Base-by-base conservation (phyloP, 306 rosid genomes). In the Arachis stenosperma region DNA sequence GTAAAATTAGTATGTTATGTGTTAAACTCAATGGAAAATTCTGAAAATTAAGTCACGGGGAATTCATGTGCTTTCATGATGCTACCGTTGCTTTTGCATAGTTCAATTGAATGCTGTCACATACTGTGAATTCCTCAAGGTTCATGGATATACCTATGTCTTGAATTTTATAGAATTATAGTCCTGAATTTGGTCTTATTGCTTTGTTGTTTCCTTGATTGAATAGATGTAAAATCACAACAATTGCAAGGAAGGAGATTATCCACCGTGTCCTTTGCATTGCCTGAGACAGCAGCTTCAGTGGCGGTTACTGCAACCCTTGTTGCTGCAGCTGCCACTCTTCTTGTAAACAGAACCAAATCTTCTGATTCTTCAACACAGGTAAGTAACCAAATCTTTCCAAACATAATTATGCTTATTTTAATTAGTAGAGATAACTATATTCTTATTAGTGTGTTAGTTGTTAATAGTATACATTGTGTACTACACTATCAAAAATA, bases 231-330 rank as follows among this genome's bases (percentile, higher is more conserved):
- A 51, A 89, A 88, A 77, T 74, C 82, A 37, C 71, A 81, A 37
- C 86, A 77, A 61, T 78, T 81, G 69, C 90, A 79, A 64, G 82
- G 88, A 78, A 91, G 90, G 77, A 86, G 85, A 76, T 33, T 56
- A 78, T 67, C 82, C 59, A 56, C 75, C 2, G 73, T 70, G 63
- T 69, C 88, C 17, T 79, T 69, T 64, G 88, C 97, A 43, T 77
- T 94, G 65, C 96, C 91, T 2, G 97, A 91, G 81, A 88, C 98
- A 42, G 98, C 89, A 0, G 96, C 96, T 73, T 89, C 97, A 12
- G 81, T 89, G 74, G 98, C 89, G 7, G 84, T 91, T 14, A 92
- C 91, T 42, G 93, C 92, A 47, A 88, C 92, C 73, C 67, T 91
- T 3, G 90, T 91, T 40, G 96, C 97, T 29, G 90, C 92, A 55